phyloP scores from a whole-genome alignment of 345 rosid species.

The Nasturtium officinale region DNA sequence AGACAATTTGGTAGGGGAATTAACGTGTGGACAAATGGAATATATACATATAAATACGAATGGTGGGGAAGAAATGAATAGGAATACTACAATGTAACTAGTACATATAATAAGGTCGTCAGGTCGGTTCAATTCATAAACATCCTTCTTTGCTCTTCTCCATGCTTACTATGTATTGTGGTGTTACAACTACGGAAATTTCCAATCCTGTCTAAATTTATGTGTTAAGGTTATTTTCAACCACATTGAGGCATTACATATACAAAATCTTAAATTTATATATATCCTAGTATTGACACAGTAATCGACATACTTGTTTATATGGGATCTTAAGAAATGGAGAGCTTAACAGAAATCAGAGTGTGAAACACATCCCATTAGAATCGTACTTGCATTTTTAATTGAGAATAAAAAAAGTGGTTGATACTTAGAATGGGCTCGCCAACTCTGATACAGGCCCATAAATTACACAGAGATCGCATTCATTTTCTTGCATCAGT shows the following conservation, averaged over 20 bases:
- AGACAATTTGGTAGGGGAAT: neutral
- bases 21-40: constrained; percentile 14
- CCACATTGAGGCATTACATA: neutral
- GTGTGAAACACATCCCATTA: neutral
- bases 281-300: neutral
- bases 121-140: neutral
- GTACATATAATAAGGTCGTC: neutral
- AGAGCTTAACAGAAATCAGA: neutral
- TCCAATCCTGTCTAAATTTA: neutral
- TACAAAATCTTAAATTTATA: no score
- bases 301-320: neutral
- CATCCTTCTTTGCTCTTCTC: neutral
- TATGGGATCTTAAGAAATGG: neutral
- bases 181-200: neutral
- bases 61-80: neutral
- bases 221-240: neutral
- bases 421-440: constrained; percentile 7
- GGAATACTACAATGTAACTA: neutral
- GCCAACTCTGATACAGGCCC: neutral
- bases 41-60: neutral
- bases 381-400: neutral
- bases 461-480: neutral
- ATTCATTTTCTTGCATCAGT: neutral
- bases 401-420: neutral
- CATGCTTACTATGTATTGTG: neutral